Base-by-base conservation (phyloP, 2,329 filamentous ascomycete genomes). In the Colletotrichum sp. region DNA sequence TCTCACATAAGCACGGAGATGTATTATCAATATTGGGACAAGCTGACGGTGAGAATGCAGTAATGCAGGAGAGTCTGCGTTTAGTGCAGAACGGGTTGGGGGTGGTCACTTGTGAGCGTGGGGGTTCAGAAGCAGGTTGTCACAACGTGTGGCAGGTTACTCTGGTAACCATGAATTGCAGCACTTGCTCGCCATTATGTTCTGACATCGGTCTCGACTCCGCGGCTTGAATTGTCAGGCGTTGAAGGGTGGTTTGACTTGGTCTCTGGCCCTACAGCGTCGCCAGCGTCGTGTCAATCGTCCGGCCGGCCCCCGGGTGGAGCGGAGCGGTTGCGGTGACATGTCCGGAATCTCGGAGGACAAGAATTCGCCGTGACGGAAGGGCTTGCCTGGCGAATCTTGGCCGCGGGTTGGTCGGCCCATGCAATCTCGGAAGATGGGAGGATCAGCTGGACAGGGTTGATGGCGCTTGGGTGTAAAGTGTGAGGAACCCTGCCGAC, bases 361-460 rank as follows among this genome's bases (percentile, higher is more conserved):
- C 21, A 32, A 61, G 59, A 30, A 1, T 4, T 32, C 18, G 30
- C 61, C 61, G 26, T 30, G 55, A 30, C 55, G 34, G 61, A 36
- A 64, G 4, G 12, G 26, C 34, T 32, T 36, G 59, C 59, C 36
- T 18, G 63, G 24, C 30, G 34, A 57, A 30, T 68, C 61, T 60
- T 60, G n/a, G 28, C n/a, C 16, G 30, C 24, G 36, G 59, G 57
- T 26, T 26, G 34, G 18, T 57, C 48, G 59, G 57, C 34, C 24
- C 30, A 34, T 24, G 18, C 15, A 70, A 70, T 64, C 30, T 74
- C 66, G 71, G 43, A 26, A 64, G 66, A 64, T 65, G 48, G 36
- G 36, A 26, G n/a, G 12, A n/a, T 71, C 72, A 71, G 72, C 72
- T 74, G 59, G 48, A 55, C 67, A 71, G 34, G 72, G 67, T 39